phyloP scores from a whole-genome alignment of 495 filamentous ascomycete species.

The Aspergillus carlsbadensis region DNA sequence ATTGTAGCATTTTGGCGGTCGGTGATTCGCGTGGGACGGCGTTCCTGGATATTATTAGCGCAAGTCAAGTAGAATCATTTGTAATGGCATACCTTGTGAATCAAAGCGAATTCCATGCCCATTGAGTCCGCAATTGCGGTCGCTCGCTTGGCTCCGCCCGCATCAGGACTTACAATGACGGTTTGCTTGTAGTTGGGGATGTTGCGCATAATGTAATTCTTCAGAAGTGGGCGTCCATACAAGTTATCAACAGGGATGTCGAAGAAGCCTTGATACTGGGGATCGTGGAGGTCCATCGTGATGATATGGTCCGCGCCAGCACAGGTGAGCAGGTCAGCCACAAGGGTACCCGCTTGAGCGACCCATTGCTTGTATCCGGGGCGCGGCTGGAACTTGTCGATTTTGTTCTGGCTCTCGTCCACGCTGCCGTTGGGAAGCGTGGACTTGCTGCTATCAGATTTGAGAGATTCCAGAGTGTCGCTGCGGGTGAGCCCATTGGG shows the following conservation, averaged over 20 bases:
- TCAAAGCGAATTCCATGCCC: slow-evolving; percentile 90
- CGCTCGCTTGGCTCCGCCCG: slow-evolving; percentile 92
- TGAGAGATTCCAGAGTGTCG: slow-evolving; percentile 61
- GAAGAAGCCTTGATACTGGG: slow-evolving; percentile 98
- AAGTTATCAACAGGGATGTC: slow-evolving; percentile 98
- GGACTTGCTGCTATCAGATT: slow-evolving; percentile 38
- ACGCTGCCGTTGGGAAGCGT: slow-evolving; percentile 33
- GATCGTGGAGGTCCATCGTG: slow-evolving; percentile 94
- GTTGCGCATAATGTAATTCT: slow-evolving; percentile 83
- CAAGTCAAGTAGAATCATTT: slow-evolving; percentile 16
- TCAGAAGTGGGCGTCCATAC: slow-evolving; percentile 81
- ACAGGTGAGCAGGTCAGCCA: slow-evolving; percentile 91
- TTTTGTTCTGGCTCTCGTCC: slow-evolving; percentile 54
- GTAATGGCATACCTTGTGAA: slow-evolving; percentile 79
- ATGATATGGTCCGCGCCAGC: slow-evolving; percentile 96
- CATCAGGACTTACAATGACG: slow-evolving; percentile 94
- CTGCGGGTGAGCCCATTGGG: slow-evolving; percentile 49
- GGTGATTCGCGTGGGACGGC: slow-evolving; percentile 88
- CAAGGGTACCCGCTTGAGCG: slow-evolving; percentile 91
- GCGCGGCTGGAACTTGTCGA: slow-evolving; percentile 68
- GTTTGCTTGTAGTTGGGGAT: slow-evolving; percentile 85
- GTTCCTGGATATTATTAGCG: slow-evolving; percentile 63
- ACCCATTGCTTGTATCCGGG: slow-evolving; percentile 98
- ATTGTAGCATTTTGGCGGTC: slow-evolving; percentile 96
- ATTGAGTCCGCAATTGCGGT: slow-evolving; percentile 95